Percentiles rank a stretch among this genome's conserved stretches.
Evolutionary conservation across 345 rosid species (phyloP).

Genomic region (Erucastrum elatum): DNA sequence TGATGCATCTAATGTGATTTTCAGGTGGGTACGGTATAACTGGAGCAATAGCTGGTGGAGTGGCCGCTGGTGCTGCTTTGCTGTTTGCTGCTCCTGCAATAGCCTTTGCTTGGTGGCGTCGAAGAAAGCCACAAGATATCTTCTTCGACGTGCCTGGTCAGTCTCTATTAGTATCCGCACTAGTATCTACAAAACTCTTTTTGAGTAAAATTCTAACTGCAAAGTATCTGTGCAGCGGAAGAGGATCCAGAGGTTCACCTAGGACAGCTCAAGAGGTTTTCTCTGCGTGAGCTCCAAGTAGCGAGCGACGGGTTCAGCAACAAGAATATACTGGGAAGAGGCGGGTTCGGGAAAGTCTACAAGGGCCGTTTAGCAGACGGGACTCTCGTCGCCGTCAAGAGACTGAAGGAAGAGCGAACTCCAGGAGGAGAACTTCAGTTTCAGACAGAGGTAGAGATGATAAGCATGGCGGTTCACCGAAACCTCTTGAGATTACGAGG

Average conservation of each 20-base stretch:
- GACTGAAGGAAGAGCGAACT: slow-evolving; percentile 95
- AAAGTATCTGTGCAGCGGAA: slow-evolving; percentile 61
- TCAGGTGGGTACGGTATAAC: slow-evolving; percentile 82
- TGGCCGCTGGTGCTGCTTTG: slow-evolving; percentile 98
- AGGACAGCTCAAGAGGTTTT: slow-evolving; percentile 96
- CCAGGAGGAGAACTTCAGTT: slow-evolving; percentile 98
- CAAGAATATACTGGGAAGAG: slow-evolving; percentile 92
- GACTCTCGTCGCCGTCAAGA: slow-evolving; percentile 87
- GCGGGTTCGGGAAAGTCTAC: slow-evolving; percentile 97
- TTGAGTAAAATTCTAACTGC: neutral
- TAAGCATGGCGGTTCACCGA: slow-evolving; percentile 98
- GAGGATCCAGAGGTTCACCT: slow-evolving; percentile 98
- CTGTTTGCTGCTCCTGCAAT: slow-evolving; percentile 97
- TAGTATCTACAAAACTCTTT: neutral
- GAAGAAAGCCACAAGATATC: slow-evolving; percentile 84
- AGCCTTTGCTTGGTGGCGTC: slow-evolving; percentile 96
- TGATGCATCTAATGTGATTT: slow-evolving; percentile 22
- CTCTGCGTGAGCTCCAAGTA: slow-evolving; percentile 90
- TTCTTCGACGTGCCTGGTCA: slow-evolving; percentile 97
- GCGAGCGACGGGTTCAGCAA: slow-evolving; percentile 93
- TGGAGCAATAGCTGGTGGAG: slow-evolving; percentile 99
- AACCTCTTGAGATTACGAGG: slow-evolving; percentile 89
- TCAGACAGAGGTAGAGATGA: slow-evolving; percentile 99
- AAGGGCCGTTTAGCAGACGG: slow-evolving; percentile 95
- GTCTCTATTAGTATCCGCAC: slow-evolving; percentile 15